A percentile compares a stretch with the other conserved stretches of the same genome.
Conservation (phyloP, 129 eudicot species). For the Flaveria ramosissima region DNA sequence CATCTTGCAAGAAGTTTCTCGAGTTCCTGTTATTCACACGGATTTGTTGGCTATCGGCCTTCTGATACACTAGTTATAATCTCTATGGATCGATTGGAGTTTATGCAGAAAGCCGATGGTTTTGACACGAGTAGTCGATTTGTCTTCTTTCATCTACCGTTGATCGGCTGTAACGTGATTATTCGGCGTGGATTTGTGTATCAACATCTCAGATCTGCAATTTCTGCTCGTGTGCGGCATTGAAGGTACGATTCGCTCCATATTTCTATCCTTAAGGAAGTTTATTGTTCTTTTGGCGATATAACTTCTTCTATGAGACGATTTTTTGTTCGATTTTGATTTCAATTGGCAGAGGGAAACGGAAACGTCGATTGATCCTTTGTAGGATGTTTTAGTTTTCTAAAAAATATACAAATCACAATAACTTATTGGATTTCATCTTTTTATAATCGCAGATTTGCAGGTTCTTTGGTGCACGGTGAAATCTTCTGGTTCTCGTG, state of each 20-base stretch:
- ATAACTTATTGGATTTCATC: too few species aligned
- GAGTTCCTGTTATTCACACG: not conserved
- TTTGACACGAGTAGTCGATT: not conserved
- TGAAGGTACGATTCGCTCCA: not conserved
- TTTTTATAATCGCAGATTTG: too few species aligned
- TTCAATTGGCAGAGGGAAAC: too few species aligned
- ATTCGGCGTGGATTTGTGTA: conserved; percentile 2
- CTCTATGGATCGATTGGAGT: not conserved
- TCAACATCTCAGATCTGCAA: conserved; percentile 9
- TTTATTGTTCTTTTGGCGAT: not conserved
- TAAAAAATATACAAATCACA: too few species aligned
- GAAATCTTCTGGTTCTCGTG: too few species aligned
- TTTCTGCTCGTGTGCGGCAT: not conserved
- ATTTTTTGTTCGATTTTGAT: too few species aligned
- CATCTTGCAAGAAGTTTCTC: not conserved
- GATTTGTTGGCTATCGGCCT: conserved; percentile 24
- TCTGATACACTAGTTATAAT: not conserved
- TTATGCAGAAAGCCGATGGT: not conserved
- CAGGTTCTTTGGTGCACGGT: too few species aligned
- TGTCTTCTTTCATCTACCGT: not conserved
- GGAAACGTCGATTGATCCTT: too few species aligned
- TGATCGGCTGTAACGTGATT: not conserved
- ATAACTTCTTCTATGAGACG: too few species aligned
- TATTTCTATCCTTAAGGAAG: too few species aligned
- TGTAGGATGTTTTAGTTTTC: too few species aligned